Evolutionary conservation across 2,329 filamentous ascomycete genomes (phyloP), one percentile per base, ranked within the genome.

Genomic region (Didymella sp.): DNA sequence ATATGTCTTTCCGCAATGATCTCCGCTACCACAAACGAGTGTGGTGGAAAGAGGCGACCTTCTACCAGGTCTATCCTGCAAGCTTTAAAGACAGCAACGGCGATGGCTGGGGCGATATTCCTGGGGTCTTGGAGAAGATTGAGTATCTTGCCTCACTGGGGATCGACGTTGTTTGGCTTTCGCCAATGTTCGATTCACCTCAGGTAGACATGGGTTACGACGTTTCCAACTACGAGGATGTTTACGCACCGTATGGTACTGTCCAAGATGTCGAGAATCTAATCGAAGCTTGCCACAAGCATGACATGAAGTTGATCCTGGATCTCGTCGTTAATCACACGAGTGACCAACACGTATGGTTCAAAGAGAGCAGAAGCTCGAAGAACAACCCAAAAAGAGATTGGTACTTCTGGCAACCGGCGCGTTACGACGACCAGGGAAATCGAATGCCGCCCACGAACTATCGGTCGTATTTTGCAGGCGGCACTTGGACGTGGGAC

Each of bases 251-350:
- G 0, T 91, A 90, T 64, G 89, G 89, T 33, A 87, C 86, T 0
- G 78, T 91, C 7, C 78, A 80, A 56, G 87, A 91, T 68, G 84
- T 90, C 46, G 86, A 90, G 54, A 74, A 76, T 0, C 73, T 91
- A 31, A 86, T 90, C 46, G 69, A 80, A 24, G 84, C 83, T 42
- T 81, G 84, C 37, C 87, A 89, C 58, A 74, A 81, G 15, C 81
- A 87, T 4, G 86, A 83, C 3, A 90, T 92, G 84, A 86, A 84
- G 62, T 76, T 92, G 11, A 86, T 93, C 54, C 82, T 92, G 56
- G 89, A 93, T 68, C 79, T 93, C 3, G 90, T 93, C 2, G 83
- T 92, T 59, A 94, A 92, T 63, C 90, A 94, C 71, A 92, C 89
- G 0, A 89, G 86, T 2, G 84, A 89, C 61, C 82, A 90, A 70